Conservation (phyloP, 2,329 filamentous ascomycete species). For the Fusarium miscanthi region DNA sequence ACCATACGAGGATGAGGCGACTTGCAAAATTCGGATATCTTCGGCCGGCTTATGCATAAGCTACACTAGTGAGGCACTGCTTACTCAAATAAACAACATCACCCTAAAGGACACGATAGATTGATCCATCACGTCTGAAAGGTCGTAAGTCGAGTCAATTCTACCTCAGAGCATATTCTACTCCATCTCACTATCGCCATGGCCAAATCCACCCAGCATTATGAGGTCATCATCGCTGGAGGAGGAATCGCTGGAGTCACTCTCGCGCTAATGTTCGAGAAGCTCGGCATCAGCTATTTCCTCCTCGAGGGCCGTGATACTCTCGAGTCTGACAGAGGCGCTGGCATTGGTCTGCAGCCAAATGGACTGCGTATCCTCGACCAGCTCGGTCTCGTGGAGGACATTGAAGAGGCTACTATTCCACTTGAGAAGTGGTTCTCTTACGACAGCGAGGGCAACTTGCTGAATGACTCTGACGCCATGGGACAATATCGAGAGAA, state of each 20-base stretch:
- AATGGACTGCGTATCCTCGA: background rate
- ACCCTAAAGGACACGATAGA: background rate
- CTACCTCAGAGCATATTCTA: no score
- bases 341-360: background rate
- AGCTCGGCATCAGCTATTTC: background rate
- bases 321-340: slow-evolving; percentile 2
- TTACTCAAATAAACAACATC: background rate
- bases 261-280: background rate
- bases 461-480: background rate
- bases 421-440: slow-evolving; percentile 1
- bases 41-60: background rate
- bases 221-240: background rate
- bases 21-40: background rate
- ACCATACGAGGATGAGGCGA: background rate
- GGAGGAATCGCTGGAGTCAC: slow-evolving; percentile 2
- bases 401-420: background rate
- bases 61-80: background rate
- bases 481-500: background rate
- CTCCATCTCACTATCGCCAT: background rate
- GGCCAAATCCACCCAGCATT: background rate
- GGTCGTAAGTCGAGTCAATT: background rate
- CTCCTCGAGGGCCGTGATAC: background rate
- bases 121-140: background rate
- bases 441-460: background rate
- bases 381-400: background rate